Conservation (phyloP, 169 alveolate genomes). For the Babesia bigemina region DNA sequence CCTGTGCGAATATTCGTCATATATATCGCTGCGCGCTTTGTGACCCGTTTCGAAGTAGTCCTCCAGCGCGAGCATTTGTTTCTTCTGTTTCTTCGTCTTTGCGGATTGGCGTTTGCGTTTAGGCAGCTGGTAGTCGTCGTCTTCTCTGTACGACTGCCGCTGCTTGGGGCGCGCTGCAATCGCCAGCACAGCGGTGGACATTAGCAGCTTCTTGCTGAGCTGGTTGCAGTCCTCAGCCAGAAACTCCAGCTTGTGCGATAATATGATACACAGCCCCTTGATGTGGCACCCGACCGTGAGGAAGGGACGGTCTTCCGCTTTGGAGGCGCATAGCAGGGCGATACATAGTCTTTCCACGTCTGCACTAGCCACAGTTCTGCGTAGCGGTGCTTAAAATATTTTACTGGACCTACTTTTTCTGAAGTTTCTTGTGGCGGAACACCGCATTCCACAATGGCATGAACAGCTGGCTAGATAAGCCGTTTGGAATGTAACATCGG, state of each 20-base stretch:
- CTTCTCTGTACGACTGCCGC: constrained; percentile 34
- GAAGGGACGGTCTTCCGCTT: constrained; percentile 48
- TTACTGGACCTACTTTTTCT: constrained; percentile 34
- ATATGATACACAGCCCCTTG: constrained; percentile 59
- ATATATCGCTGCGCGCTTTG: neutral
- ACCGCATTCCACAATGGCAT: constrained; percentile 60
- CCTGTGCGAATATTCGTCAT: neutral
- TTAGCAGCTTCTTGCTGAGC: constrained; percentile 12
- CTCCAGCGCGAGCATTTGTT: constrained; percentile 23
- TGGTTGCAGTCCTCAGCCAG: constrained; percentile 24
- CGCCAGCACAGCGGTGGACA: constrained; percentile 6
- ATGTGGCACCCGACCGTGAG: constrained; percentile 49
- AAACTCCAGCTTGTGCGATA: constrained; percentile 24
- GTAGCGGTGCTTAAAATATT: neutral
- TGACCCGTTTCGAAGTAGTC: constrained; percentile 17
- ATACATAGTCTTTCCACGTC: constrained; percentile 48
- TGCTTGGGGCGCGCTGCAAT: constrained; percentile 15
- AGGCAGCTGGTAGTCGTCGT: constrained; percentile 32
- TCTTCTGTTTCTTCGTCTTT: constrained; percentile 3
- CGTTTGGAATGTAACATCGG: constrained; percentile 27
- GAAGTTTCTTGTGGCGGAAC: constrained; percentile 35
- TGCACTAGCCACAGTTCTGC: constrained; percentile 24
- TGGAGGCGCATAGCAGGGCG: constrained; percentile 39
- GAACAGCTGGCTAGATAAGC: constrained; percentile 49
- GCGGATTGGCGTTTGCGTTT: constrained; percentile 24